Evolutionary conservation across 2,329 filamentous ascomycete species (phyloP), one percentile per base, ranked within the genome.

Genomic region (Penicillium sp.): DNA sequence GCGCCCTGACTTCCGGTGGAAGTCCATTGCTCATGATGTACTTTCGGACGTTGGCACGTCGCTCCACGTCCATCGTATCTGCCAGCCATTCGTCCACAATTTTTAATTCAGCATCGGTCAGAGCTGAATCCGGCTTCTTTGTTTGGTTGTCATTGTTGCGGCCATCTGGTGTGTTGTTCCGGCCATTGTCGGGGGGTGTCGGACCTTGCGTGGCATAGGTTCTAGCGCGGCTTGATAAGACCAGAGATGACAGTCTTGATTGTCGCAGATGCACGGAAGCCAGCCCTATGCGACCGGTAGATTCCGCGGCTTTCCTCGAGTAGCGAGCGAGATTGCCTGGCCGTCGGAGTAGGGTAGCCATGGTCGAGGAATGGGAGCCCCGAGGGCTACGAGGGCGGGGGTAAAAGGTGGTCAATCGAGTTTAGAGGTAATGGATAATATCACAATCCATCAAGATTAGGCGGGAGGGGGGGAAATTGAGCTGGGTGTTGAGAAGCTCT

Each of bases 21-120:
- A 91, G 83, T 10, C 91, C 91, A 40, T 86, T 80, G 57, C 80
- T 79, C 74, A 86, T 84, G 57, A 93, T 80, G 29, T 81, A 77
- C 57, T 82, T 75, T n/a, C 89, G 74, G 9, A 86, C 79, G 46
- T 82, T 79, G 79, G 55, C 91, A 72, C 23, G 80, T 75, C 48
- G 83, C 73, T 38, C 79, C 57, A 80, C 77, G 61, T 83, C 82
- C 56, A 88, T 29, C 29, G 29, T 72, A 57, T 79, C 78, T 3
- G 70, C 67, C 40, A 89, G 79, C 31, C 85, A 71, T 52, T 81
- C 75, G 56, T 86, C 76, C 46, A 93, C 70, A 46, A 80, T 75
- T 65, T 83, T 76, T 69, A 81, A 74, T 63, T 88, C 84, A 64
- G 82, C 77, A 27, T 77, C 65, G 41, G 74, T 83, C 61, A 87